These are phyloP conservation scores for Ilyonectria sp. DNA, from an alignment of 2,329 filamentous ascomycete genomes.

Conservation along the genomic window DNA sequence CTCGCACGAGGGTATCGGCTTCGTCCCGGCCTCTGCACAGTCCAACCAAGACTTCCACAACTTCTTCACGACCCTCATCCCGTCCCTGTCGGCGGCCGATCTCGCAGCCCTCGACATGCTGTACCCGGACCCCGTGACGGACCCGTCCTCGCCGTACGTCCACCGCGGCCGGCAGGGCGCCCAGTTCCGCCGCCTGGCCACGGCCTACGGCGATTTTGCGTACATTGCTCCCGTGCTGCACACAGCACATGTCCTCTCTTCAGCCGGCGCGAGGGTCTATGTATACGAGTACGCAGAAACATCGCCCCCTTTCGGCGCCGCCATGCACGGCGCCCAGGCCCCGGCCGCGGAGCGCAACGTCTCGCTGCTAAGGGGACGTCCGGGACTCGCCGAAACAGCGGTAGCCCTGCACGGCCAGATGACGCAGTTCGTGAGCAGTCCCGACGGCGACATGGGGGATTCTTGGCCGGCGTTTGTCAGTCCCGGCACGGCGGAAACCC, in stretches of 20 bases:
- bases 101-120: slow-evolving; percentile 68
- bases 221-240: slow-evolving; percentile 76
- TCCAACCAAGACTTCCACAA: slow-evolving; percentile 66
- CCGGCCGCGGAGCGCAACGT: slow-evolving; percentile 61
- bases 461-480: slow-evolving; percentile 62
- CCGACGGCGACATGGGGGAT: slow-evolving; percentile 38
- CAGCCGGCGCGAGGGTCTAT: slow-evolving; percentile 58
- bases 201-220: slow-evolving; percentile 75
- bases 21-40: slow-evolving; percentile 68
- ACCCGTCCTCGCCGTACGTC: slow-evolving; percentile 58
- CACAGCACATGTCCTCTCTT: slow-evolving; percentile 62
- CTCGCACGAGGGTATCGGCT: slow-evolving; percentile 77
- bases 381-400: slow-evolving; percentile 57
- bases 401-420: slow-evolving; percentile 62
- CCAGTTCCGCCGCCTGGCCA: slow-evolving; percentile 72
- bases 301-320: slow-evolving; percentile 53
- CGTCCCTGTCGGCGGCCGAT: slow-evolving; percentile 66
- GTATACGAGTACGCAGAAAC: slow-evolving; percentile 73
- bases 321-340: slow-evolving; percentile 65
- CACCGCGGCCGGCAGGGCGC: slow-evolving; percentile 59
- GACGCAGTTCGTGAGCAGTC: slow-evolving; percentile 54
- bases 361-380: slow-evolving; percentile 48
- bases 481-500: slow-evolving; percentile 50
- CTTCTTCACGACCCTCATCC: slow-evolving; percentile 76
- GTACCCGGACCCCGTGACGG: slow-evolving; percentile 72